Evolutionary conservation across 129 eudicot genomes (phyloP).

Genomic region (Flaveria linearis): DNA sequence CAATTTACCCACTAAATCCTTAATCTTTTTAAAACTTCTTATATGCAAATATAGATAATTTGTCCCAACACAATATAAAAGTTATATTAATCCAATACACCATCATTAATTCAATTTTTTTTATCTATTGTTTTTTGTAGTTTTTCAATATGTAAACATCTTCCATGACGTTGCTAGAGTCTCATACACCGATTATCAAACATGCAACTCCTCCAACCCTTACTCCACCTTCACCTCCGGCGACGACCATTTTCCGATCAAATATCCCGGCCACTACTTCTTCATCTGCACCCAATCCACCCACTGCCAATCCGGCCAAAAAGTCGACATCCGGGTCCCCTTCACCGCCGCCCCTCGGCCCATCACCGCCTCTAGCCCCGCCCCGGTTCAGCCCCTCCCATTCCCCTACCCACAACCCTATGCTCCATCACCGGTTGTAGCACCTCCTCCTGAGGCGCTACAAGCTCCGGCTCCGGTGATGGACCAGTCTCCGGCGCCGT

Average conservation of each 20-base stretch:
- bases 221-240: constrained; percentile 46
- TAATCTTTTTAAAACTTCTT: not conserved
- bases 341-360: constrained; percentile 9
- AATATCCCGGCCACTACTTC: constrained; percentile 49
- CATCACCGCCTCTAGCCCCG: not conserved
- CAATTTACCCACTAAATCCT: not conserved
- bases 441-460: not conserved
- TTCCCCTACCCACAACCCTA: constrained; percentile 37
- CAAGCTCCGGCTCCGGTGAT: not conserved
- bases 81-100: not conserved
- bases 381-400: constrained; percentile 38
- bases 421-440: constrained; percentile 1
- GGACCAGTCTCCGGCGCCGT: not conserved
- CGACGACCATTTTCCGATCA: constrained; percentile 41
- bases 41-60: not conserved
- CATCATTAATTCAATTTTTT: not conserved
- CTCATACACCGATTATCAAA: constrained; percentile 34
- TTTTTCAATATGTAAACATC: constrained; percentile 35
- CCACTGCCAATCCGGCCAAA: constrained; percentile 56
- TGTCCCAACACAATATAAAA: too few relatives aligned
- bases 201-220: constrained; percentile 42
- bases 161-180: constrained; percentile 56
- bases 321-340: constrained; percentile 55
- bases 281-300: constrained; percentile 49
- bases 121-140: constrained; percentile 30